Evolutionary conservation across 768 basidiomycete species (phyloP).

Genomic region (Exsudoporus frostii): DNA sequence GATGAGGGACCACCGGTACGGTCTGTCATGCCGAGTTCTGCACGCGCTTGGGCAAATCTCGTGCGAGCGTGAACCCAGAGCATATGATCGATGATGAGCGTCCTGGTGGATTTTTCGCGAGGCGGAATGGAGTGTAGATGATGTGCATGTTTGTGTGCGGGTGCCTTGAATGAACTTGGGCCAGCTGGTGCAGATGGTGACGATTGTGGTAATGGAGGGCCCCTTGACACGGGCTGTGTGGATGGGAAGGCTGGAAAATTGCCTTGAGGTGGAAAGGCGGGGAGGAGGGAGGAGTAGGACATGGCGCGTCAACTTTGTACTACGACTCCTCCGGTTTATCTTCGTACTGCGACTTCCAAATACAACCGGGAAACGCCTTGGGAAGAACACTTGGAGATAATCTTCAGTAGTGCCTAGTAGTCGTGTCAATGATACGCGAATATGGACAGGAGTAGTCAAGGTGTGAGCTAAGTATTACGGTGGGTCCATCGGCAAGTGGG

Average conservation of each 20-base stretch:
- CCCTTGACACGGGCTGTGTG: slow-evolving; percentile 6
- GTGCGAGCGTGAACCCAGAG: slow-evolving; percentile 81
- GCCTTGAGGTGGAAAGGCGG: slow-evolving; percentile 16
- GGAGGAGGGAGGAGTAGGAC: slow-evolving; percentile 31
- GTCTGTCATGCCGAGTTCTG: slow-evolving; percentile 84
- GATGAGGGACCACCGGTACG: slow-evolving; percentile 67
- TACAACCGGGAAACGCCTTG: background rate
- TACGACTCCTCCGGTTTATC: slow-evolving; percentile 15
- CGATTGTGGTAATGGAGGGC: slow-evolving; percentile 6
- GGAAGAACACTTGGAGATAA: background rate
- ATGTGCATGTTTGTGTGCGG: slow-evolving; percentile 86
- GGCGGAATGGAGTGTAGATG: slow-evolving; percentile 85
- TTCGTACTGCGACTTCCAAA: slow-evolving; percentile 10
- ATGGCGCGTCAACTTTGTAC: slow-evolving; percentile 10
- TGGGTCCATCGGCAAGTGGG: background rate
- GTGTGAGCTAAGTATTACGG: background rate
- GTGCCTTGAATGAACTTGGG: slow-evolving; percentile 51
- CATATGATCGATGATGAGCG: slow-evolving; percentile 85
- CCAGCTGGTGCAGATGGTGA: slow-evolving; percentile 15
- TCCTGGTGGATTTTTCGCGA: slow-evolving; percentile 84
- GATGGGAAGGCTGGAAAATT: slow-evolving; percentile 20
- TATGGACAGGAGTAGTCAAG: background rate
- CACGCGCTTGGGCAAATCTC: slow-evolving; percentile 78
- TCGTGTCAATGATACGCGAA: background rate
- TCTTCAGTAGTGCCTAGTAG: background rate